Conservation (phyloP, 306 rosid genomes). For the Quercus parvula region DNA sequence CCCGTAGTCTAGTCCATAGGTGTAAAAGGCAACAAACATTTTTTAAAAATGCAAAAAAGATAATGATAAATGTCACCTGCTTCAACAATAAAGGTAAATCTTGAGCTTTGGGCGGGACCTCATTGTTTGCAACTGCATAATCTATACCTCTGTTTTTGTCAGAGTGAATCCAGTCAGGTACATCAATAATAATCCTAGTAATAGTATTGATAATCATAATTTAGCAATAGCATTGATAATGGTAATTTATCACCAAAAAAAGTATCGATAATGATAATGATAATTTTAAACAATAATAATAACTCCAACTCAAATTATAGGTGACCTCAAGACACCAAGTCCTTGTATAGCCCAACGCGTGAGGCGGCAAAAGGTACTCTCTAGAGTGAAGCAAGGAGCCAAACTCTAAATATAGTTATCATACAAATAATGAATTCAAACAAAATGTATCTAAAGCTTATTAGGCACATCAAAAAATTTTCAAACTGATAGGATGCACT, state of each 20-base stretch:
- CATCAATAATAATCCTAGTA: background rate
- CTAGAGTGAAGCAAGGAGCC: no score
- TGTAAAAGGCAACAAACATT: background rate
- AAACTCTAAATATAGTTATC: no score
- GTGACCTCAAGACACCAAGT: no score
- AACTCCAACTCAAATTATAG: background rate
- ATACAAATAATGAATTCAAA: no score
- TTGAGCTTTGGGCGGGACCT: constrained; percentile 33
- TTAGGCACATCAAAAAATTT: no score
- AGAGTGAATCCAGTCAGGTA: constrained; percentile 29
- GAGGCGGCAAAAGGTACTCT: no score
- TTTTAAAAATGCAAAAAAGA: background rate
- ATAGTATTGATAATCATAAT: background rate
- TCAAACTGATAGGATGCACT: no score
- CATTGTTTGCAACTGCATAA: constrained; percentile 60
- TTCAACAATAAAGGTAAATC: constrained; percentile 53
- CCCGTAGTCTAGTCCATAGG: background rate
- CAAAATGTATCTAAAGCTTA: no score
- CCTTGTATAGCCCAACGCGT: no score
- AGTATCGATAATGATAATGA: background rate
- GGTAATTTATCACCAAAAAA: no score
- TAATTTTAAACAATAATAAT: background rate
- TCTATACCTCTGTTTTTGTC: constrained; percentile 68
- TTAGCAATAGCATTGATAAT: no score
- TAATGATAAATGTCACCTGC: constrained; percentile 48